Evolutionary conservation across 2,329 filamentous ascomycete genomes (phyloP), one percentile per base, ranked within the genome.

Genomic region (Ceratocystis albifundus): DNA sequence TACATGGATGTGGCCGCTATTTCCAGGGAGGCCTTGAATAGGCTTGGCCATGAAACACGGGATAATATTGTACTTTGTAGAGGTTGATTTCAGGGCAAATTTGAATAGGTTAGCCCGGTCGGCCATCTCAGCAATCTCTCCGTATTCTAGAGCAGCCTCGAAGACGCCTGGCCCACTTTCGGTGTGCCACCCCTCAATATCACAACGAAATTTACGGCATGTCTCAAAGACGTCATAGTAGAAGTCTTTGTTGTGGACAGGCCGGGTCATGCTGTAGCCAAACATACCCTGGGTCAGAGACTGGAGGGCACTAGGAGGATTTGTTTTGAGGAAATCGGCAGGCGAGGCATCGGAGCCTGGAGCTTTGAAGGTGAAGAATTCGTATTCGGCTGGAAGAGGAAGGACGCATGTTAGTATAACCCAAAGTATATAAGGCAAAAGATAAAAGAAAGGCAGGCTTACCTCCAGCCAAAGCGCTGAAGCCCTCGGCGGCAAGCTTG

Each of bases 1-100:
- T 69, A 97, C 81, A 75, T 99, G 94, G 81, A 96, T 93, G 74
- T 99, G 94, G 0, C 94, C 94, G 69, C 88, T 94, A 78, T 97
- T 97, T 61, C 94, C 94, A 0, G 94, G 94, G 0, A 97, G 80
- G 0, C 92, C 91, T 72, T 95, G 84, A 70, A 89, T 86, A 2
- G 94, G 94, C 76, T 99, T 99, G 17, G 94, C 94, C 94, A 99
- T 99, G 80, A 99, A 99, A 76, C 90, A 96, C 0, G 94, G 94
- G 0, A 90, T 96, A 73, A 99, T 96, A 70, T 90, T 90, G 74
- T 91, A 89, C 73, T 90, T 88, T 66, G 85, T 88, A 57, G 89
- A 90, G 48, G 96, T 84, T 8, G 90, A 91, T 77, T 96, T 96
- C 70, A 96, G 91, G 22, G 88, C 86, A 69, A 70, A 87, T 81